These are phyloP conservation scores for Penicillium sp. DNA, from an alignment of 2,329 filamentous ascomycete species.

Conservation along the genomic window DNA sequence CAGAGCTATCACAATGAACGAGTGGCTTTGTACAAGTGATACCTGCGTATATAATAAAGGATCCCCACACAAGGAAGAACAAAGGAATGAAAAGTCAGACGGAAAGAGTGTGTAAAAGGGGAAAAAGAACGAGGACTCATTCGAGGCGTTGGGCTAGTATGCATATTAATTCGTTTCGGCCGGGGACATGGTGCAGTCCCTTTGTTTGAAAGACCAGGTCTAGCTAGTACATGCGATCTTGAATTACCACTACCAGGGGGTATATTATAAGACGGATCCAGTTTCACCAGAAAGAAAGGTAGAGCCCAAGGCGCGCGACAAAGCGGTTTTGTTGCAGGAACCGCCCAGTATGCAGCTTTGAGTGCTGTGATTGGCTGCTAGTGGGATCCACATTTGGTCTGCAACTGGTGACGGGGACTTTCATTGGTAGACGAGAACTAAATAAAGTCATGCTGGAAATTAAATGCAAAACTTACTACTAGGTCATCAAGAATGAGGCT, in stretches of 20 bases:
- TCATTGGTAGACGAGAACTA: slow-evolving; percentile 1
- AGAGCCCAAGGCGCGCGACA: neutral
- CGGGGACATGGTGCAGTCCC: neutral
- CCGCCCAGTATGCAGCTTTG: neutral
- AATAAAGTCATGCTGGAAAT: neutral
- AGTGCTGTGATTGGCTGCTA: slow-evolving; percentile 2
- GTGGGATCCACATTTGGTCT: neutral
- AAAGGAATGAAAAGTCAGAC: neutral
- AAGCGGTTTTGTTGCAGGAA: slow-evolving; percentile 11
- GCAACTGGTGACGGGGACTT: neutral
- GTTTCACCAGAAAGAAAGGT: slow-evolving; percentile 6
- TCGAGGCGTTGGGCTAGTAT: neutral
- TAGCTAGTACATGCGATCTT: neutral
- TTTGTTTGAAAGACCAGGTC: neutral
- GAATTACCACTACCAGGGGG: neutral
- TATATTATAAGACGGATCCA: neutral
- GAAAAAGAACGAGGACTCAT: neutral
- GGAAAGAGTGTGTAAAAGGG: neutral
- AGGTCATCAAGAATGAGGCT: neutral
- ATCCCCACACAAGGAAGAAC: neutral
- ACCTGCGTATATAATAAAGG: neutral
- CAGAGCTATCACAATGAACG: neutral
- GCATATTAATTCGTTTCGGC: neutral
- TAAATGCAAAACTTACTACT: neutral
- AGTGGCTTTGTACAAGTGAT: neutral